These are phyloP conservation scores for Picea abies DNA, from an alignment of 83 land plant genomes.

Conservation along the genomic window DNA sequence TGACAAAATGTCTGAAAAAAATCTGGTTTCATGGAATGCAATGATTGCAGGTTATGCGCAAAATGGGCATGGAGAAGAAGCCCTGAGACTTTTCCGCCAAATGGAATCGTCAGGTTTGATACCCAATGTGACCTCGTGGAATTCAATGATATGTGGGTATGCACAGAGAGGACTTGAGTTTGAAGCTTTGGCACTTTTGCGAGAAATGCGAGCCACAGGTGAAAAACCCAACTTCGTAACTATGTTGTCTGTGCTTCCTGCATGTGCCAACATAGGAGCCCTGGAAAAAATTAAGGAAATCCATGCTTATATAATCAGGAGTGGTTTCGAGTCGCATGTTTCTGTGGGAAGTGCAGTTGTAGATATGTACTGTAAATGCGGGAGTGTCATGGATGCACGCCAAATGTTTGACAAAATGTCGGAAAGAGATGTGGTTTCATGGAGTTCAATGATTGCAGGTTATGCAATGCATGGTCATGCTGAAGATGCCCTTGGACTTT, in stretches of 20 bases:
- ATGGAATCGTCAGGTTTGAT: slow-evolving; percentile 1
- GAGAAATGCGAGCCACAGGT: neutral
- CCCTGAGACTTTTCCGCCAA: slow-evolving; percentile 11
- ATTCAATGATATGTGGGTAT: neutral
- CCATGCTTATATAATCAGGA: neutral
- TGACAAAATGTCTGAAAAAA: neutral
- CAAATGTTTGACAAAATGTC: slow-evolving; percentile 37
- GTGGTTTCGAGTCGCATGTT: neutral
- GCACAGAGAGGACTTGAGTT: neutral
- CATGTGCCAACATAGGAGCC: neutral
- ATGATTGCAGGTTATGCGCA: neutral
- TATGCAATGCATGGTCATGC: slow-evolving; percentile 32
- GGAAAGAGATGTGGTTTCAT: slow-evolving; percentile 41
- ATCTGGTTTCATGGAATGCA: neutral
- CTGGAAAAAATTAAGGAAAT: neutral
- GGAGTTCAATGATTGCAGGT: slow-evolving; percentile 53
- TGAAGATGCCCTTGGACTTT: slow-evolving; percentile 43
- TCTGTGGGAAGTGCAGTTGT: slow-evolving; percentile 8
- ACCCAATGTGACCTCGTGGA: slow-evolving; percentile 1
- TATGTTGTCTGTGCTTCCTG: slow-evolving; percentile 10
- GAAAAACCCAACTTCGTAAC: neutral
- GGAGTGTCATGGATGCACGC: slow-evolving; percentile 33
- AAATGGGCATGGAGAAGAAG: slow-evolving; percentile 6
- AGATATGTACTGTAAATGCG: slow-evolving; percentile 14
- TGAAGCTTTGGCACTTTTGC: neutral